Evolutionary conservation across 208 protist species (phyloP), one percentile per base, ranked within the genome.

Genomic region (Acanthamoeba healyi): DNA sequence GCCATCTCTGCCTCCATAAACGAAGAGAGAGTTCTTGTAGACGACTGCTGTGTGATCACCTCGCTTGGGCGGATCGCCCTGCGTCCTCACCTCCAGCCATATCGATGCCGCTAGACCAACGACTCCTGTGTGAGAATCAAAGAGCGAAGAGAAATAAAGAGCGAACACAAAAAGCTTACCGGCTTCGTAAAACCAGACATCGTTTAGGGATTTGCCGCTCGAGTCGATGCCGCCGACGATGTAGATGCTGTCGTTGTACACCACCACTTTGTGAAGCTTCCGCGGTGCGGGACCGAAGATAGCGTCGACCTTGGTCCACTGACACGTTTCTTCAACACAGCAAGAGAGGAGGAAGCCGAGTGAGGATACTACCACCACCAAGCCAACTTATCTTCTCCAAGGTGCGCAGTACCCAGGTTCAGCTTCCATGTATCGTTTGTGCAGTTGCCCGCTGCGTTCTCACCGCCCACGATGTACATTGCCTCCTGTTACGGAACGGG

Each of bases 1-100:
- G 79, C 79, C 79, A 44, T 61, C 49, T 32, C n/a, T 22, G 19
- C 79, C 79, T 10, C 79, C 79, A 22, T 44, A 87, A 29, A 87
- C 29, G 29, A 40, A 87, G 10, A 87, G 14, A 0, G 79, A 87
- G 26, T 6, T 87, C 79, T 61, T 87, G 46, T 87, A 87, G 79
- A 87, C 79, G 5, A 61, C 49, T 19, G 24, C 49, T 6, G 79
- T 87, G 79, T 87, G 79, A 9, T 36, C 29, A 19, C 79, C 10
- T 10, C 79, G 79, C 46, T 26, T 61, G 79, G 49, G 40, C 42
- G 42, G 42, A 4, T 63, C 79, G 40, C 40, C 49, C 79, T 63
- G 49, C 29, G 46, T 61, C 19, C 49, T 22, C 22, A 87, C 79
- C 79, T 77, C 67, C 3, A 77, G 67, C 67, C 67, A 77, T 2